Percentiles rank a stretch among this genome's conserved stretches.
These are phyloP conservation scores for Trichoderma orchidacearum DNA, from an alignment of 495 filamentous ascomycete genomes.

Conservation along the genomic window DNA sequence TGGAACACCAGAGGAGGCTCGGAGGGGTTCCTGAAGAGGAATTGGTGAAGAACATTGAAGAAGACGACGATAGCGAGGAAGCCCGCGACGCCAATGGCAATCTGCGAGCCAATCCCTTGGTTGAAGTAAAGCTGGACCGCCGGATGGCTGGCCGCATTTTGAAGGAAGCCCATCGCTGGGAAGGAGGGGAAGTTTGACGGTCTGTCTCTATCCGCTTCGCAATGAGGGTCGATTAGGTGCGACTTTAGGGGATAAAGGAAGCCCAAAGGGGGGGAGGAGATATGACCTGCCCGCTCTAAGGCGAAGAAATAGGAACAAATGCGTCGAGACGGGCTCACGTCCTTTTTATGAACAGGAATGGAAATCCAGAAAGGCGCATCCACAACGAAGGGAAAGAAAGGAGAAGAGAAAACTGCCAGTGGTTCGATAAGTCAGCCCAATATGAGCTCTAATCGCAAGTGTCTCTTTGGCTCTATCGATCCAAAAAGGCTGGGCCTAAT, in stretches of 20 bases:
- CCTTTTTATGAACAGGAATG: neutral
- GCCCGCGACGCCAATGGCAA: slow-evolving; percentile 24
- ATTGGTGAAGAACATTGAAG: slow-evolving; percentile 53
- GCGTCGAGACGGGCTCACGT: neutral
- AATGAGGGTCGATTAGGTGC: neutral
- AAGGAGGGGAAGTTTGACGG: no score
- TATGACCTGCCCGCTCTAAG: neutral
- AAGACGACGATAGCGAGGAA: slow-evolving; percentile 42
- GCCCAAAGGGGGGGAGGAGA: neutral
- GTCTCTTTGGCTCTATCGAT: neutral
- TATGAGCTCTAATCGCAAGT: neutral
- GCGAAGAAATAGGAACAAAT: neutral
- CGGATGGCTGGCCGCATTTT: slow-evolving; percentile 26
- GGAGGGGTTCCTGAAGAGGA: slow-evolving; percentile 55
- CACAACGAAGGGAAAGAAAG: neutral
- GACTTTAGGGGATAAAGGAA: neutral
- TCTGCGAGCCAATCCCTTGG: slow-evolving; percentile 30
- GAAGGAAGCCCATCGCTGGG: slow-evolving; percentile 34
- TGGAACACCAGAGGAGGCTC: slow-evolving; percentile 76
- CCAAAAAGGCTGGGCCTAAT: neutral
- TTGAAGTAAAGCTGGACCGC: slow-evolving; percentile 25
- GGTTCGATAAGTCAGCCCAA: slow-evolving; percentile 1
- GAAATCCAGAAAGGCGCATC: no score
- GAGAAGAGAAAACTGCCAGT: neutral
- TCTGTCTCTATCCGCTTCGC: neutral